phyloP scores from a whole-genome alignment of 164 flowering plant species.

The Annona cherimola region DNA sequence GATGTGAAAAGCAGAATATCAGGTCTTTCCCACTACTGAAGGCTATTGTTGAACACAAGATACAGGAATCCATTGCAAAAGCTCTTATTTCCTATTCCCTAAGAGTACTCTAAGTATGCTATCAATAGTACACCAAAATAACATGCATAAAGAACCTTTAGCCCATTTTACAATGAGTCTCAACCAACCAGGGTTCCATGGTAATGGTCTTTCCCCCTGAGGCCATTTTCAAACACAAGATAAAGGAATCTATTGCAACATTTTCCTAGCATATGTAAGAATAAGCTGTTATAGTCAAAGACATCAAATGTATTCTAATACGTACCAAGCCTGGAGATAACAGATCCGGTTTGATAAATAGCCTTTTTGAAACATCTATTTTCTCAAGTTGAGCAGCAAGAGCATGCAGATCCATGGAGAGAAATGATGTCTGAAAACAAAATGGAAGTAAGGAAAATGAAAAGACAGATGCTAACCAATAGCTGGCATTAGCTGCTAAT shows the following conservation, averaged over 20 bases:
- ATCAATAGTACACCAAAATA: not conserved
- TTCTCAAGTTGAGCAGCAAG: constrained; percentile 64
- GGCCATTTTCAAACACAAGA: not conserved
- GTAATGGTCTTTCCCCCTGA: not conserved
- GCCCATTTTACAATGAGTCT: not conserved
- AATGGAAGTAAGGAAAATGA: not conserved
- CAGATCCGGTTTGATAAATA: constrained; percentile 61
- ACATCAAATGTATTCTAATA: not conserved
- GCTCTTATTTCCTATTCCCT: too few species aligned
- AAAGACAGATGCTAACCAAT: not conserved
- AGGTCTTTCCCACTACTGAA: too few species aligned
- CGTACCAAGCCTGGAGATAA: constrained; percentile 65
- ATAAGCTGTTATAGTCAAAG: constrained; percentile 3
- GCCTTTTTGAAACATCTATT: constrained; percentile 52
- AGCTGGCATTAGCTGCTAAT: too few species aligned
- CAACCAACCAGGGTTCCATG: not conserved
- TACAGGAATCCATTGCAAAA: too few species aligned
- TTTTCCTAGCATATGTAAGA: not conserved
- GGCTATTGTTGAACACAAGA: too few species aligned
- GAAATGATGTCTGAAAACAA: constrained; percentile 52
- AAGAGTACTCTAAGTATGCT: not conserved
- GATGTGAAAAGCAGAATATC: too few species aligned
- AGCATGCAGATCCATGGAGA: constrained; percentile 60
- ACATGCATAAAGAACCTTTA: not conserved
- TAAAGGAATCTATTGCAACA: not conserved